These are phyloP conservation scores for Limnomonas spitsbergensis DNA, from an alignment of 139 green algal genomes.

Conservation along the genomic window DNA sequence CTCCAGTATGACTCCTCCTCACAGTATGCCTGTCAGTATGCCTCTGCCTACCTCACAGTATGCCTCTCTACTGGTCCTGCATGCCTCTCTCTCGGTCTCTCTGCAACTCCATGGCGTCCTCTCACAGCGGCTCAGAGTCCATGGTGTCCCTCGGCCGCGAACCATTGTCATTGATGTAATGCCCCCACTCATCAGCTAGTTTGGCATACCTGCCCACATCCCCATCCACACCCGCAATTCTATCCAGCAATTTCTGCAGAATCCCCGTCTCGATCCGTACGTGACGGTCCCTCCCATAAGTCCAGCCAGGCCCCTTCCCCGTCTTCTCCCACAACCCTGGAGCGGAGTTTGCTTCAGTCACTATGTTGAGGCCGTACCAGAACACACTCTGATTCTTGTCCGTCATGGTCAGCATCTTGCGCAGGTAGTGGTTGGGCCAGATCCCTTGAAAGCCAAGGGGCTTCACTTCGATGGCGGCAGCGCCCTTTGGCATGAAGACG, in stretches of 20 bases:
- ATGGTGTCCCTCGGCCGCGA: no score
- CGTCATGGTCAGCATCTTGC: background rate
- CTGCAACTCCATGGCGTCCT: no score
- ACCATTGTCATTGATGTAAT: background rate
- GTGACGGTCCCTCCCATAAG: background rate
- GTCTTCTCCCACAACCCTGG: background rate
- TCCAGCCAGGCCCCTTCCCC: background rate
- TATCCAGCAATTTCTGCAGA: background rate
- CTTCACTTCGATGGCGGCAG: background rate
- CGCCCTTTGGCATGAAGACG: background rate
- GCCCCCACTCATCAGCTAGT: background rate
- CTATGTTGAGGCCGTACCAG: background rate
- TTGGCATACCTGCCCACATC: background rate
- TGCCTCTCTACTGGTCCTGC: no score
- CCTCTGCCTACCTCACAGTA: no score
- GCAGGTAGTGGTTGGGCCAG: background rate
- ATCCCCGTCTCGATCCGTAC: background rate
- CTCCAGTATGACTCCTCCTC: no score
- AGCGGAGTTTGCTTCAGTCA: background rate
- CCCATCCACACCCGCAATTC: background rate
- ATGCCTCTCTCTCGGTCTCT: no score
- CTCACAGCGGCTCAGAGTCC: no score
- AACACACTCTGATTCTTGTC: background rate
- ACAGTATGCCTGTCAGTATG: no score
- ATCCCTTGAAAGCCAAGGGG: background rate